A percentile compares a stretch with the other conserved stretches of the same genome.
Conservation (phyloP, 805 yeast species). For the Tetrapisispora phaffii region DNA sequence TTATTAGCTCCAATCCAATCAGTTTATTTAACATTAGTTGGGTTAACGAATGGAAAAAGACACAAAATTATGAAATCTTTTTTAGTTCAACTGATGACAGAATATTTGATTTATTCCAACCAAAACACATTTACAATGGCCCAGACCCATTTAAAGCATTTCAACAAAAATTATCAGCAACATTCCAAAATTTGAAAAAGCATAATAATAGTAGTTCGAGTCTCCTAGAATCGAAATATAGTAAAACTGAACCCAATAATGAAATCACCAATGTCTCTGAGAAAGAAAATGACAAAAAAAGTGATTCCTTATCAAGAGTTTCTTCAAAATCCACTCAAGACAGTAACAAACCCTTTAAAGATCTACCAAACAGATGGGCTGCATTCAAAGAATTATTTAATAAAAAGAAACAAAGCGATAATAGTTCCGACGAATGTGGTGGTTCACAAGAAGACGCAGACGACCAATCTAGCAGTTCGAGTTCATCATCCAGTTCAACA, state of each 20-base stretch:
- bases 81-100: conserved; percentile 55
- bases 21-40: conserved; percentile 37
- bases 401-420: neutral
- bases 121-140: conserved; percentile 31
- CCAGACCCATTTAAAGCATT: conserved; percentile 21
- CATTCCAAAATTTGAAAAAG: conserved; percentile 20
- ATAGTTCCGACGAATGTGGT: neutral
- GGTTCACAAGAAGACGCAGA: neutral
- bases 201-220: neutral
- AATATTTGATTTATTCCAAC: conserved; percentile 51
- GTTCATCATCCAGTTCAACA: neutral
- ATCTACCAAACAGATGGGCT: conserved; percentile 3
- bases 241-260: neutral
- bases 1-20: conserved; percentile 28
- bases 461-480: neutral
- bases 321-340: neutral
- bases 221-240: neutral
- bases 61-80: conserved; percentile 48
- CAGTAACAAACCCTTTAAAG: neutral
- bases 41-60: conserved; percentile 43
- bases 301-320: neutral
- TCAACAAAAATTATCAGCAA: conserved; percentile 25
- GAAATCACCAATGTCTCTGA: neutral
- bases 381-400: conserved; percentile 6
- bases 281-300: neutral